phyloP scores from a whole-genome alignment of 768 basidiomycete genomes.

The Lactifluus volemus region DNA sequence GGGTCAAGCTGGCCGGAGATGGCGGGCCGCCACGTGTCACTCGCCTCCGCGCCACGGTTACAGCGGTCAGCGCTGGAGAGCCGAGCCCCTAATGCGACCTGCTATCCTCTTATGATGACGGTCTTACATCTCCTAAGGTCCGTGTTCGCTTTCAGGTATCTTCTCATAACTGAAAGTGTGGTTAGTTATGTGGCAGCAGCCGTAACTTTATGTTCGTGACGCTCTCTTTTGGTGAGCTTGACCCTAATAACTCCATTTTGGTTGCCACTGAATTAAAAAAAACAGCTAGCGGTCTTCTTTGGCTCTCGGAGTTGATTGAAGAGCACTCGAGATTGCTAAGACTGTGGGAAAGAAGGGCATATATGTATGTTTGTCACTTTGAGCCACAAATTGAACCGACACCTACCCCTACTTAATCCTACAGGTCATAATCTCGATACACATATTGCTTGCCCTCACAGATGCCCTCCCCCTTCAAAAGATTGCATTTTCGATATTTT shows the following conservation, averaged over 20 bases:
- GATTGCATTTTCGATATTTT: constrained; percentile 68
- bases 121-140: constrained; percentile 58
- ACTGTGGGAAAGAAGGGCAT: constrained; percentile 73
- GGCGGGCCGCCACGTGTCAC: not conserved
- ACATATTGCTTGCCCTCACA: constrained; percentile 65
- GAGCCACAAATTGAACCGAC: not conserved
- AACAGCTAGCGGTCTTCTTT: constrained; percentile 85
- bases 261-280: constrained; percentile 10
- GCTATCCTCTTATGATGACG: constrained; percentile 31
- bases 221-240: constrained; percentile 68
- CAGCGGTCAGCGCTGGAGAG: not conserved
- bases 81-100: not conserved
- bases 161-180: constrained; percentile 3
- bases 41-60: not conserved
- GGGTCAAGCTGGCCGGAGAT: not conserved
- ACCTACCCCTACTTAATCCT: not conserved
- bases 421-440: constrained; percentile 72
- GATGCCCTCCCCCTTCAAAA: constrained; percentile 76
- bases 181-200: constrained; percentile 64
- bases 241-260: not conserved
- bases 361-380: constrained; percentile 50
- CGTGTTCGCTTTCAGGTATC: constrained; percentile 14
- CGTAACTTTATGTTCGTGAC: constrained; percentile 82
- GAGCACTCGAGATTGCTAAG: constrained; percentile 84
- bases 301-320: constrained; percentile 92